These are phyloP conservation scores for Vigna angularis DNA, from an alignment of 306 rosid genomes.

Conservation along the genomic window DNA sequence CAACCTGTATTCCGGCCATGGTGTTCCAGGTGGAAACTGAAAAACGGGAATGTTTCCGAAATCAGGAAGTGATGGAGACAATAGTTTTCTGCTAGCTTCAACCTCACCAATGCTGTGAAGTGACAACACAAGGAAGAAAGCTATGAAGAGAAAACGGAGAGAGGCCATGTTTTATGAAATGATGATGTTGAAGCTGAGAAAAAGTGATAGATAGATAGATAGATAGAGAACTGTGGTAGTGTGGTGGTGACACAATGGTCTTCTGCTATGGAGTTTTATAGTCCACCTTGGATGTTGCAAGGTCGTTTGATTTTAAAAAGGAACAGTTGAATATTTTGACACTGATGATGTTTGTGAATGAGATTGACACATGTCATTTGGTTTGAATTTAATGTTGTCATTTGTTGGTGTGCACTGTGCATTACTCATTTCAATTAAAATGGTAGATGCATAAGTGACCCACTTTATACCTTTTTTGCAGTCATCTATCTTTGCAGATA, in stretches of 20 bases:
- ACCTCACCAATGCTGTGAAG: slow-evolving; percentile 41
- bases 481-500: slow-evolving; percentile 26
- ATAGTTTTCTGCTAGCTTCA: slow-evolving; percentile 40
- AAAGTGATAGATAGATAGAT: too few relatives aligned
- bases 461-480: slow-evolving; percentile 17
- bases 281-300: neutral
- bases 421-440: neutral
- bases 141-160: slow-evolving; percentile 20
- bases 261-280: slow-evolving; percentile 1
- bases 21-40: neutral
- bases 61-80: slow-evolving; percentile 32
- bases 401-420: slow-evolving; percentile 45
- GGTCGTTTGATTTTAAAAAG: neutral
- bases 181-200: neutral
- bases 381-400: slow-evolving; percentile 45
- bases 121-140: slow-evolving; percentile 41
- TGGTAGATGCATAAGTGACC: slow-evolving; percentile 29
- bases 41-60: neutral
- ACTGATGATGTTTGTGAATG: neutral
- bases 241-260: slow-evolving; percentile 23
- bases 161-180: slow-evolving; percentile 40
- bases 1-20: slow-evolving; percentile 55
- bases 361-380: neutral
- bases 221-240: too few relatives aligned
- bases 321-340: slow-evolving; percentile 4